Evolutionary conservation across 2,329 filamentous ascomycete genomes (phyloP).

Genomic region (Fusarium miscanthi): DNA sequence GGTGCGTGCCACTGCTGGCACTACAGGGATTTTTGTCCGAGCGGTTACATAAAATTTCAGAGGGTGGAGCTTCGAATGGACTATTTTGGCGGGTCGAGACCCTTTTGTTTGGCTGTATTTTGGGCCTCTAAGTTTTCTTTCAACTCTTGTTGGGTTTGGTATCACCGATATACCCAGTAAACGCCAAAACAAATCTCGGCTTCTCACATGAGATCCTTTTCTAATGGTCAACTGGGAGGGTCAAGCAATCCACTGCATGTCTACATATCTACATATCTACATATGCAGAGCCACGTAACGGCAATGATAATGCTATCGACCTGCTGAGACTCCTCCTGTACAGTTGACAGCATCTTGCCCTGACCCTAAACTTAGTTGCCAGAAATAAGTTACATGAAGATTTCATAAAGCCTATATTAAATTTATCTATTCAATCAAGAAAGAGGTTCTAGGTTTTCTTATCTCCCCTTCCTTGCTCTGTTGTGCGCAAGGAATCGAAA

Average conservation of each 20-base stretch:
- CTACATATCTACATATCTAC: background rate
- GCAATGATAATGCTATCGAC: background rate
- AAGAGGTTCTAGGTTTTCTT: background rate
- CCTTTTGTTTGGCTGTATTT: conserved; percentile 8
- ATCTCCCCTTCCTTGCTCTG: background rate
- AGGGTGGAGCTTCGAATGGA: background rate
- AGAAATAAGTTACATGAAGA: background rate
- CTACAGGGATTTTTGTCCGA: background rate
- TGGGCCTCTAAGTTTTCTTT: conserved; percentile 10
- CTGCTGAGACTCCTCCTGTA: background rate
- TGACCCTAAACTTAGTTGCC: background rate
- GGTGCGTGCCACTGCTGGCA: background rate
- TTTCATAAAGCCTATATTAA: background rate
- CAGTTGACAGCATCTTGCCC: background rate
- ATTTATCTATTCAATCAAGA: background rate
- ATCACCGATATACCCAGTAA: background rate
- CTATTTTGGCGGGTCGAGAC: background rate
- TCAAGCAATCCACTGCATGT: background rate
- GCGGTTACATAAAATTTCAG: conserved; percentile 16
- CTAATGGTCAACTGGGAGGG: background rate
- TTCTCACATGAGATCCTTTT: background rate
- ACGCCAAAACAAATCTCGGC: background rate
- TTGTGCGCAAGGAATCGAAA: background rate
- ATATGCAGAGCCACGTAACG: background rate
- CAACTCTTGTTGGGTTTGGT: conserved; percentile 2